These are phyloP conservation scores for Erythrobasidium hasegawianum DNA, from an alignment of 1,284 basidiomycete genomes.

Conservation along the genomic window DNA sequence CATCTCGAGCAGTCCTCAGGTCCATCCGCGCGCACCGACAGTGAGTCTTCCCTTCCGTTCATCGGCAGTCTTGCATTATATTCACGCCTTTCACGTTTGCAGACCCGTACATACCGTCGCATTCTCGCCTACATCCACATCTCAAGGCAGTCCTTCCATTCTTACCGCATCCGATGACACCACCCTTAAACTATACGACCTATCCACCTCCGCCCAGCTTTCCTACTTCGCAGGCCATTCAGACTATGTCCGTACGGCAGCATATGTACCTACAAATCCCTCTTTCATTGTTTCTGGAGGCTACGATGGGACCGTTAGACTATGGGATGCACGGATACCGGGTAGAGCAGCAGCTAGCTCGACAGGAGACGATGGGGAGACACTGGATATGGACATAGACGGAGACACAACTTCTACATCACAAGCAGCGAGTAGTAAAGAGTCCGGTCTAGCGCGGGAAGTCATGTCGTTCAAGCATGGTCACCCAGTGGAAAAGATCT, in stretches of 20 bases:
- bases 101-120: constrained; percentile 86
- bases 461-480: constrained; percentile 62
- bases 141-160: constrained; percentile 69
- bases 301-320: constrained; percentile 84
- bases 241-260: constrained; percentile 92
- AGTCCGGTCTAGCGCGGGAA: constrained; percentile 55
- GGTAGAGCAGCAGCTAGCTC: constrained; percentile 54
- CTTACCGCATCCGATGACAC: constrained; percentile 95
- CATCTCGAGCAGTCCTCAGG: constrained; percentile 86
- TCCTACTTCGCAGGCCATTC: constrained; percentile 77
- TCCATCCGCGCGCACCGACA: constrained; percentile 89
- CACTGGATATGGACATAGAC: not conserved
- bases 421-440: constrained; percentile 20
- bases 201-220: constrained; percentile 79
- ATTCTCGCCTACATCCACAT: constrained; percentile 62
- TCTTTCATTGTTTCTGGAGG: constrained; percentile 85
- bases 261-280: constrained; percentile 76
- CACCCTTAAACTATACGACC: constrained; percentile 90
- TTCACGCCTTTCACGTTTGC: not conserved
- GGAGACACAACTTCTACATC: constrained; percentile 46
- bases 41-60: constrained; percentile 47
- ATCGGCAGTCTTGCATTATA: not conserved
- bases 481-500: constrained; percentile 81
- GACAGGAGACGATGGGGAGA: constrained; percentile 52
- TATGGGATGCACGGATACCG: constrained; percentile 66